Percentiles rank a stretch among this genome's conserved stretches.
Conservation (phyloP, 306 rosid genomes). For the Hippophae gyantsensis region DNA sequence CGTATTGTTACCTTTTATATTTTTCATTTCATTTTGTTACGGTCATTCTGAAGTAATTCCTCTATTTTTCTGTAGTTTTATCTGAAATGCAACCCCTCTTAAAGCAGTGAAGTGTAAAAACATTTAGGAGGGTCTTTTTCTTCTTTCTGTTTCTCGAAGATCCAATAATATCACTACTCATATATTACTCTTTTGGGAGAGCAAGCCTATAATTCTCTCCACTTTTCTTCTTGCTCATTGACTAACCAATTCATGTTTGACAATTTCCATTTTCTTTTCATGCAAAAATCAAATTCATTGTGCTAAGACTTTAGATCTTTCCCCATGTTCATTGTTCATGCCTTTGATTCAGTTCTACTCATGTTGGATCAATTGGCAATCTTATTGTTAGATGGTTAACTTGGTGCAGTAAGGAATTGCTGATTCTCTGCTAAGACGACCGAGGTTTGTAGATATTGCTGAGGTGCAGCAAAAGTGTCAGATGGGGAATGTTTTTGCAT, state of each 20-base stretch:
- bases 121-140: neutral
- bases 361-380: slow-evolving; percentile 10
- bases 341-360: neutral
- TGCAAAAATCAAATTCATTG: no score
- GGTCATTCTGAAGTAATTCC: no score
- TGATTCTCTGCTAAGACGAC: slow-evolving; percentile 22
- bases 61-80: no score
- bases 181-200: slow-evolving; percentile 1
- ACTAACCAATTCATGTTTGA: neutral
- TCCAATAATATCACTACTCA: slow-evolving; percentile 4
- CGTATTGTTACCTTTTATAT: no score
- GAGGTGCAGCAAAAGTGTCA: slow-evolving; percentile 23
- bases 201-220: neutral
- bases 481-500: slow-evolving; percentile 17
- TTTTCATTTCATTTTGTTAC: no score
- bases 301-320: slow-evolving; percentile 6
- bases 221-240: neutral
- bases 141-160: neutral
- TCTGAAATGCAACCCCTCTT: no score
- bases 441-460: slow-evolving; percentile 19
- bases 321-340: slow-evolving; percentile 10
- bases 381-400: slow-evolving; percentile 15
- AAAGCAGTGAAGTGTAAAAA: no score
- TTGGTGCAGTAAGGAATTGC: slow-evolving; percentile 30
- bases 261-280: neutral